Evolutionary conservation across 1,284 basidiomycete genomes (phyloP), one percentile per base, ranked within the genome.

Genomic region (Ustanciosporium gigantosporum): DNA sequence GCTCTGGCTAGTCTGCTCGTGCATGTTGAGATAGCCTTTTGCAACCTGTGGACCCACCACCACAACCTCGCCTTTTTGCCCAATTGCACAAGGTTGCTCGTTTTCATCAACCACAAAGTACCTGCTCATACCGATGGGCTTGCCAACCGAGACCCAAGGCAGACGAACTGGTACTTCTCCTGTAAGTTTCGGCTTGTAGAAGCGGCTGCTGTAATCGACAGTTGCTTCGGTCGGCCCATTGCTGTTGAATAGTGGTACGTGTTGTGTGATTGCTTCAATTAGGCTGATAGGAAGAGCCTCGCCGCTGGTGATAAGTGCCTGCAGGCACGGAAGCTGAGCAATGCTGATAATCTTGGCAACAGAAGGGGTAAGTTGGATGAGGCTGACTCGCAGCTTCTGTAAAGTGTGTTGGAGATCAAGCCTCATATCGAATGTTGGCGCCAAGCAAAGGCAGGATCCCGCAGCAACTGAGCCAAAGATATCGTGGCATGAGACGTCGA

Each of bases 161-260:
- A 36, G 19, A 9, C 16, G 13, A 11, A n/a, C 11, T 9, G 11
- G 9, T 8, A 13, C 16, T 36, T 20, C 14, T 25, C 21, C 25
- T 13, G 13, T 24, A 8, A 13, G 9, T 9, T n/a, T 29, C n/a
- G 21, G 31, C 7, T n/a, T 20, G 32, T 36, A 43, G 32, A 43
- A 16, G n/a, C 27, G 41, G 31, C 23, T 32, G 27, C 27, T 43
- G 32, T 31, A 32, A 16, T 43, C 41, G 22, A 43, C 27, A 7
- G 41, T 43, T 15, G 31, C 41, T 21, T 43, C 41, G 16, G 41
- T 43, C 31, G 41, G 41, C 15, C 41, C 31, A 25, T 43, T 36
- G n/a, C 41, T 31, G 41, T 43, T 43, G 9, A 36, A 32, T 20
- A 43, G n/a, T 14, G 27, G 41, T 9, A 43, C 25, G 19, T 36